These are phyloP conservation scores for Flaveria brownii DNA, from an alignment of 129 eudicot genomes.

Conservation along the genomic window DNA sequence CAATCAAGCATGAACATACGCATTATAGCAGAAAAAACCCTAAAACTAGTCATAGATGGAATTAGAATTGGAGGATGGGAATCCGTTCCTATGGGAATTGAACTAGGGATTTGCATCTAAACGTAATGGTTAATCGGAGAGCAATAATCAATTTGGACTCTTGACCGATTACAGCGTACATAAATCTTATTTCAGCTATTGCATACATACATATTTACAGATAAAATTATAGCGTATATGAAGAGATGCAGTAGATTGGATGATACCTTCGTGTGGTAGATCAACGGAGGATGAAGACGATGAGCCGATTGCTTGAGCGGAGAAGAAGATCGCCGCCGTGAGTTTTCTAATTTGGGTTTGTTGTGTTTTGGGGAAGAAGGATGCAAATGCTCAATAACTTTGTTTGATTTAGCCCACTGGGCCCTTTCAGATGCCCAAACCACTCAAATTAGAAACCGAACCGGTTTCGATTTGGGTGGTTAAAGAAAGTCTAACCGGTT, in stretches of 20 bases:
- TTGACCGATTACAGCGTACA: neutral
- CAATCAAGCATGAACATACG: too few species aligned
- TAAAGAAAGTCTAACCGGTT: too few species aligned
- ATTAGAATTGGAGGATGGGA: neutral
- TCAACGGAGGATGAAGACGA: neutral
- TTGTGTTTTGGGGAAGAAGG: neutral
- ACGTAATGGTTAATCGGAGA: neutral
- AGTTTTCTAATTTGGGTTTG: neutral
- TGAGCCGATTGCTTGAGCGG: neutral
- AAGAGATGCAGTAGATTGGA: neutral
- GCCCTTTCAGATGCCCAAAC: neutral
- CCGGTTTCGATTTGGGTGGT: too few species aligned
- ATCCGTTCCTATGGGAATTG: neutral
- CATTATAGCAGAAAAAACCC: neutral
- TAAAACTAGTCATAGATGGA: neutral
- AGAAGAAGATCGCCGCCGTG: constrained; percentile 8
- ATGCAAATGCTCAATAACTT: too few species aligned
- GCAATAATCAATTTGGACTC: neutral
- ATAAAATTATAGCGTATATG: neutral
- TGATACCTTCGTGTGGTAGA: neutral
- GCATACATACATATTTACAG: too few species aligned
- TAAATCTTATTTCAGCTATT: too few species aligned
- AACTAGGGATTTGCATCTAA: neutral
- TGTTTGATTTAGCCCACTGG: neutral
- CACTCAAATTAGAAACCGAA: too few species aligned